Conservation (phyloP, 495 filamentous ascomycete genomes). For the Parmelia sp. region DNA sequence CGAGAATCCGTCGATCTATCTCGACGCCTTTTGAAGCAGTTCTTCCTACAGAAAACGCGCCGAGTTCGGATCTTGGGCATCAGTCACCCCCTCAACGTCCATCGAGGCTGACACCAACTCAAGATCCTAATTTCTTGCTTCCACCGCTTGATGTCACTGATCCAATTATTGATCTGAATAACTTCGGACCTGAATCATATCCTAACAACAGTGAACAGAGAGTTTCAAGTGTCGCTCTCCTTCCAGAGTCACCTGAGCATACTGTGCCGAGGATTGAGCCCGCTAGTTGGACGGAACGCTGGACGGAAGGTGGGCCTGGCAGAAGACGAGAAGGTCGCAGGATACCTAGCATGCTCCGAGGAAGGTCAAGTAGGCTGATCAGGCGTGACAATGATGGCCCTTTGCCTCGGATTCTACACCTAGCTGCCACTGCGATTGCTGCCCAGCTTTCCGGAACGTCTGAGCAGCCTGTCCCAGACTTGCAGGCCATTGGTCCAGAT, state of each 20-base stretch:
- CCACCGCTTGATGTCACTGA: conserved; percentile 39
- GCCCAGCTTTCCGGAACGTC: conserved; percentile 53
- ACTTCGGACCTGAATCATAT: conserved; percentile 25
- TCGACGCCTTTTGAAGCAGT: conserved; percentile 31
- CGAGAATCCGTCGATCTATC: conserved; percentile 34
- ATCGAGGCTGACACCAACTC: conserved; percentile 22
- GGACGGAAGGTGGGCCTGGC: conserved; percentile 24
- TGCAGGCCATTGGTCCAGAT: conserved; percentile 53
- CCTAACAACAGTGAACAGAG: conserved; percentile 13
- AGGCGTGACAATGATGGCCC: conserved; percentile 53
- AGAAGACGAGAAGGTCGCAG: conserved; percentile 31
- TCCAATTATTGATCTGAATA: conserved; percentile 38
- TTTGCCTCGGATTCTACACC: conserved; percentile 50
- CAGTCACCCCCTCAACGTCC: conserved; percentile 26
- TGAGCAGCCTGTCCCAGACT: conserved; percentile 49
- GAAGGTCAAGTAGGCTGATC: conserved; percentile 44
- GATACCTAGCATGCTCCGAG: conserved; percentile 40
- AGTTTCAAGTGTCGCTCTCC: conserved; percentile 8
- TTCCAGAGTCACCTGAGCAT: conserved; percentile 17
- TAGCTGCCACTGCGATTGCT: conserved; percentile 55
- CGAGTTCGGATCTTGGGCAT: conserved; percentile 18
- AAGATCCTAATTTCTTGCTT: conserved; percentile 29
- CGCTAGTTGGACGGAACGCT: conserved; percentile 23
- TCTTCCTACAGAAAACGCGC: conserved; percentile 25
- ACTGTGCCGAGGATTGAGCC: conserved; percentile 4